Evolutionary conservation across 768 basidiomycete genomes (phyloP), one percentile per base, ranked within the genome.

Genomic region (Calocybe indica): DNA sequence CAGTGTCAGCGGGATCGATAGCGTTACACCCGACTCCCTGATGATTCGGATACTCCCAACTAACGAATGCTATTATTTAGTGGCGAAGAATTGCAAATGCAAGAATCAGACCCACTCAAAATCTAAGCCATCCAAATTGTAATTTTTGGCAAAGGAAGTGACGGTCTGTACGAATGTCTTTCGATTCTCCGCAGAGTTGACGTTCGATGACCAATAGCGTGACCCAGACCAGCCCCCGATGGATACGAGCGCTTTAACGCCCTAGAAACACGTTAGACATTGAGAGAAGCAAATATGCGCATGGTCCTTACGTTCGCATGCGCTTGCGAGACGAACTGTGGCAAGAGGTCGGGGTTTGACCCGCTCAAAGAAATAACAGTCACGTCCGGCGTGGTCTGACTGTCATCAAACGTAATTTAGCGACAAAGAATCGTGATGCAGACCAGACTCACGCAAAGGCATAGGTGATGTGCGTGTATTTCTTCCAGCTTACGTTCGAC

Each of bases 31-130:
- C 73, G 1, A 79, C 67, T 28, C 86, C 86, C 41, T 68, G 63
- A 2, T 59, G 49, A 47, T 70, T 76, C 1, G 92, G 92, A 61
- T 88, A 93, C 68, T 95, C 92, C 92, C 92, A 94, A 58, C 89
- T 92, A 45, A 28, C 22, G 22, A 22, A 36, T 10, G 46, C 11
- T 47, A 12, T 28, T 31, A 37, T n/a, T 10, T 13, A 14, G 22
- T 15, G 6, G 14, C 12, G n/a, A 14, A 31, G 14, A 5, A 10
- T 28, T 10, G n/a, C 29, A 40, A 40, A 29, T 39, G 8, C 31
- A 51, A 2, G 32, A 11, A 37, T 12, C 49, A 10, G 4, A 52
- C 73, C 40, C 58, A 78, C 75, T 77, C 75, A 46, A 73, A 70
- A 52, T 82, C 75, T 46, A 88, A 55, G 4, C 83, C 80, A 53